Base-by-base conservation (phyloP, 768 basidiomycete genomes). In the Hortiboletus flavorubellus region DNA sequence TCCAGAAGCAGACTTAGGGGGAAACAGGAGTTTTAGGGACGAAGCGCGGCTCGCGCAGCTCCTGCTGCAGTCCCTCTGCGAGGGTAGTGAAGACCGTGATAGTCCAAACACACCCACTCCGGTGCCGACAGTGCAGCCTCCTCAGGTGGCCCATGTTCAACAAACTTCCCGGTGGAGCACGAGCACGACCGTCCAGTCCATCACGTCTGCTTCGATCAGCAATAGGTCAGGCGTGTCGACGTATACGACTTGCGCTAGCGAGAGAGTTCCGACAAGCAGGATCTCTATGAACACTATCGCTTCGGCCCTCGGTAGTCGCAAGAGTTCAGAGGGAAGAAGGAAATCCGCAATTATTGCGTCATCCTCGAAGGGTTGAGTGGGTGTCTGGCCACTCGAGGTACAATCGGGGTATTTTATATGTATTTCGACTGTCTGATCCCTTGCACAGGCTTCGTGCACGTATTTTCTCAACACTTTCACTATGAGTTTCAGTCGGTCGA, bases 121-220 rank as follows among this genome's bases (percentile, higher is more conserved):
- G 0, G 52, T 48, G 29, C 55, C 54, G 6, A 41, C 38, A 1
- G 49, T 62, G 26, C 55, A 55, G 29, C 43, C 55, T 35, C 68
- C 57, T 38, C 61, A 60, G 46, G 46, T 40, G 26, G 58, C 57
- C 6, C 63, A 72, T 16, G n/a, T 55, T 10, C 64, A 58, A 6
- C 61, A 58, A 46, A 48, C 5, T 18, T 71, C 69, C 14, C 58
- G 71, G 31, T 71, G 69, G 69, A 71, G 69, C 51, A 55, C 67
- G n/a, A 64, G 69, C 38, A 71, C 69, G 10, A 67, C 69, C 5
- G 55, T 65, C 37, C 65, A 49, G 49, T 71, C 69, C 30, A 18
- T 61, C 40, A 49, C 56, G 39, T 69, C 66, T n/a, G 56, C 54
- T 45, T 67, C 66, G 7, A 48, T 64, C 6, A 69, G 66, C 51